A percentile compares a stretch with the other conserved stretches of the same genome.
Conservation (phyloP, 306 rosid genomes). For the Cucurbita maxima region DNA sequence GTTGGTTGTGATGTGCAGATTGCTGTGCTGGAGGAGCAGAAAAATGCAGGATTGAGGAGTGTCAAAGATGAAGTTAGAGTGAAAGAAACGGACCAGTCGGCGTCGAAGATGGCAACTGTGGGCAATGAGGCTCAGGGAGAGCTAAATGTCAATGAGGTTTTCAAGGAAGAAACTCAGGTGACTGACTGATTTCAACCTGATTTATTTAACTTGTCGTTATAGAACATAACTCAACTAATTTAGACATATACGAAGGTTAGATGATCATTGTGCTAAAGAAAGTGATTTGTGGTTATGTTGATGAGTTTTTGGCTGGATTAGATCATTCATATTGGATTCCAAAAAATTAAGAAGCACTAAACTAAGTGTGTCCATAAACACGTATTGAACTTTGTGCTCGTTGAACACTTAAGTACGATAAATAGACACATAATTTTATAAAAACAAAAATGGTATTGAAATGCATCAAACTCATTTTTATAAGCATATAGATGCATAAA, state of each 20-base stretch:
- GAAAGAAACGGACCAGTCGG: conserved; percentile 8
- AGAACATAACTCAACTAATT: too few relatives aligned
- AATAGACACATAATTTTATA: too few relatives aligned
- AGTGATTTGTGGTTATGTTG: not conserved
- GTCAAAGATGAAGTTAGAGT: conserved; percentile 20
- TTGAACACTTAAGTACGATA: too few relatives aligned
- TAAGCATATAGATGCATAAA: too few relatives aligned
- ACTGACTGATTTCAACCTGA: not conserved
- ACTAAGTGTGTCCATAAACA: too few relatives aligned
- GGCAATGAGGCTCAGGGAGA: conserved; percentile 17
- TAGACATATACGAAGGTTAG: not conserved
- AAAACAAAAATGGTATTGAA: too few relatives aligned
- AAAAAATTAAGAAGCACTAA: too few relatives aligned
- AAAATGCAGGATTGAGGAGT: conserved; percentile 23
- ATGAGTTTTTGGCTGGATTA: not conserved
- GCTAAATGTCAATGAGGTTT: conserved; percentile 26
- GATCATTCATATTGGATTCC: not conserved
- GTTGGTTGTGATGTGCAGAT: conserved; percentile 33
- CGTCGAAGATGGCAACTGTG: conserved; percentile 9
- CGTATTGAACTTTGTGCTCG: too few relatives aligned
- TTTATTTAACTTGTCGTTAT: not conserved
- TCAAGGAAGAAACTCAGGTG: conserved; percentile 40
- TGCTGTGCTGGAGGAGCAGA: conserved; percentile 69
- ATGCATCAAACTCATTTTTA: too few relatives aligned
- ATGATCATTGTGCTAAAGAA: too few relatives aligned